Percentiles rank a stretch among this genome's conserved stretches.
Conservation (phyloP, 148 eudicot genomes). For the Cornus florida region DNA sequence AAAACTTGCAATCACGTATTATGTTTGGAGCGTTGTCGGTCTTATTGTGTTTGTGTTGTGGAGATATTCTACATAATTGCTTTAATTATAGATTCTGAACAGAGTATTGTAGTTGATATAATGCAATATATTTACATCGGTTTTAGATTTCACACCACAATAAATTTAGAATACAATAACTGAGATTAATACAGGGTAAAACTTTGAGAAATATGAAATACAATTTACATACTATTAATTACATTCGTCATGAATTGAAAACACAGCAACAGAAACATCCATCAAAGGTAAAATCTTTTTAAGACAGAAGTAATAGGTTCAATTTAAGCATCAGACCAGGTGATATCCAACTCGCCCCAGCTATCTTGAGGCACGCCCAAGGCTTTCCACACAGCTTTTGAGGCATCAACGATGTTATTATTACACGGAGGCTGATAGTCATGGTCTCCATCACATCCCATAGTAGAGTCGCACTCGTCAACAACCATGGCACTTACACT, state of each 20-base stretch:
- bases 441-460: constrained; percentile 33
- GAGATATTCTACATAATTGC: no score
- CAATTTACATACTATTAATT: not conserved
- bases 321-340: constrained; percentile 40
- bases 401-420: constrained; percentile 38
- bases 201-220: no score
- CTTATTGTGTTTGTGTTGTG: no score
- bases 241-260: not conserved
- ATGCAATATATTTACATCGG: no score
- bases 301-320: not conserved
- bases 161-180: no score
- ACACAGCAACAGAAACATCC: not conserved
- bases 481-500: constrained; percentile 32
- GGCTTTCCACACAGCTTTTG: constrained; percentile 43
- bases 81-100: no score
- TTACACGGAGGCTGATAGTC: constrained; percentile 42
- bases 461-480: constrained; percentile 43
- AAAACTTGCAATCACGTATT: no score
- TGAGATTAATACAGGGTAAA: not conserved
- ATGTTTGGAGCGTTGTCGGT: no score
- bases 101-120: no score
- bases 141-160: not conserved
- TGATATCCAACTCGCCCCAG: constrained; percentile 26
- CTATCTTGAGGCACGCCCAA: constrained; percentile 23
- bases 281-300: not conserved